phyloP scores from a whole-genome alignment of 73 alveolate species.

The Tetrahymena malaccensis region DNA sequence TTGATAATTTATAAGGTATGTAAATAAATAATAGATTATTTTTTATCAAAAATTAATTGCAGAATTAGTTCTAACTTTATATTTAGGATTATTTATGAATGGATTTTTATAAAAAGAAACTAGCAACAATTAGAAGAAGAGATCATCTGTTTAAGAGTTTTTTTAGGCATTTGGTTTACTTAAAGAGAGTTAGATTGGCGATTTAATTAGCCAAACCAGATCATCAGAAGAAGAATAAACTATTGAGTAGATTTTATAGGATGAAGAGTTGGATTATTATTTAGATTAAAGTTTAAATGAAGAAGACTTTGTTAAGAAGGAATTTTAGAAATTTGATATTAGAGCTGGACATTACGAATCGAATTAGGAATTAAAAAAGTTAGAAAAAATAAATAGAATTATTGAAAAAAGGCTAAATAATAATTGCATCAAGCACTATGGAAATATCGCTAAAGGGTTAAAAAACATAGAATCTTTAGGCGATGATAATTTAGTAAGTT shows the following conservation, averaged over 20 bases:
- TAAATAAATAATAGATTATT: background rate
- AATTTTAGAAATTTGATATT: background rate
- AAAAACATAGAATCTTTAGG: background rate
- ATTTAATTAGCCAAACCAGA: background rate
- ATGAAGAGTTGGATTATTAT: background rate
- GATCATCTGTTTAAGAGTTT: background rate
- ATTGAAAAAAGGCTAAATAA: background rate
- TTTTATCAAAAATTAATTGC: background rate
- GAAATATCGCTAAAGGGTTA: background rate
- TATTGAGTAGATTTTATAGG: background rate
- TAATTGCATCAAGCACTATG: background rate
- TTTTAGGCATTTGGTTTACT: background rate
- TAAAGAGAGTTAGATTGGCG: background rate
- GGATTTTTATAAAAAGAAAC: background rate
- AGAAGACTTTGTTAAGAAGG: background rate
- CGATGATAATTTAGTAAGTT: background rate
- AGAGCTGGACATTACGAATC: background rate
- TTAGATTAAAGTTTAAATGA: background rate
- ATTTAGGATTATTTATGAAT: background rate
- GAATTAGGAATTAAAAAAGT: background rate
- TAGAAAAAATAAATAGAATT: background rate
- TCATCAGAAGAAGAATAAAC: background rate
- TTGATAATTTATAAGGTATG: background rate
- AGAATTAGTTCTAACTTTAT: background rate
- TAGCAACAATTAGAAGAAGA: background rate